Evolutionary conservation across 306 rosid genomes (phyloP).

Genomic region (Dryas octopetala): DNA sequence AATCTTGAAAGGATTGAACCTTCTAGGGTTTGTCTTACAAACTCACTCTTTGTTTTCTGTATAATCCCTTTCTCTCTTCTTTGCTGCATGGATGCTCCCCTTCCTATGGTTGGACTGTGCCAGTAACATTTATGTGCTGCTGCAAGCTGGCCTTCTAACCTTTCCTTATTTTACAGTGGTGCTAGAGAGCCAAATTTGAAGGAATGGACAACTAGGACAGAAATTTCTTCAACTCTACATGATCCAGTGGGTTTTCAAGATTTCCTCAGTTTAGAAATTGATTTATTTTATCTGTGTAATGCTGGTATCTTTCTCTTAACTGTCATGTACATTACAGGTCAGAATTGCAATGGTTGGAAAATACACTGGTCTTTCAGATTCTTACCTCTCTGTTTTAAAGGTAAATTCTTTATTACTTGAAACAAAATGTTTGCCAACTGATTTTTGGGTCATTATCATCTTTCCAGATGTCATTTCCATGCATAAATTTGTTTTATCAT

Average conservation of each 20-base stretch:
- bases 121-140: slow-evolving; percentile 11
- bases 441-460: slow-evolving; percentile 3
- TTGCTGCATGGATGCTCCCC: slow-evolving; percentile 13
- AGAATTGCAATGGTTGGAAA: slow-evolving; percentile 94
- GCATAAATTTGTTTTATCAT: background rate
- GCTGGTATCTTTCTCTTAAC: slow-evolving; percentile 1
- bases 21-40: slow-evolving; percentile 55
- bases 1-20: slow-evolving; percentile 75
- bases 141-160: slow-evolving; percentile 8
- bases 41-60: slow-evolving; percentile 30
- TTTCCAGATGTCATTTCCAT: background rate
- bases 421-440: background rate
- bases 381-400: slow-evolving; percentile 85
- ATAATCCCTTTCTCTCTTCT: slow-evolving; percentile 9
- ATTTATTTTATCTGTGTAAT: slow-evolving; percentile 1
- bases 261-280: background rate
- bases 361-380: slow-evolving; percentile 82
- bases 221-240: slow-evolving; percentile 46
- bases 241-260: slow-evolving; percentile 50
- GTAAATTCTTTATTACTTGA: slow-evolving; percentile 26
- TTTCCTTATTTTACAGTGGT: slow-evolving; percentile 43
- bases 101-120: background rate
- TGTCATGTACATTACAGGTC: slow-evolving; percentile 43
- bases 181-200: slow-evolving; percentile 54
- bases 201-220: slow-evolving; percentile 75